A percentile compares a stretch with the other conserved stretches of the same genome.
phyloP scores from a whole-genome alignment of 1,284 basidiomycete genomes.

The Pseudozyma tsukubaensis region DNA sequence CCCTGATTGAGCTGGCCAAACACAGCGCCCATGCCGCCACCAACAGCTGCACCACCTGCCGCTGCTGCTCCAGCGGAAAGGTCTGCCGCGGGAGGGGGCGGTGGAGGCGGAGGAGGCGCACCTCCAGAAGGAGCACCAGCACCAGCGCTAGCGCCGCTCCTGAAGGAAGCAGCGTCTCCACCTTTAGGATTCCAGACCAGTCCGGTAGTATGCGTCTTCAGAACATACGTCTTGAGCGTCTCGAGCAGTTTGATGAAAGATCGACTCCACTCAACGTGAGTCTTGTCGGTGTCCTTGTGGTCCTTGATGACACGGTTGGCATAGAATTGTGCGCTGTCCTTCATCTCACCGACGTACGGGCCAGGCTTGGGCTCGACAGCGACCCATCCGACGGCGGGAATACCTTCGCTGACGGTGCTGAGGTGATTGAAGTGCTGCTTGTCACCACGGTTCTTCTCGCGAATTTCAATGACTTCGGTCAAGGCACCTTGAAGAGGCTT shows the following conservation, averaged over 20 bases:
- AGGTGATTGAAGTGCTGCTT: constrained; percentile 86
- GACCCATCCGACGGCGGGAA: constrained; percentile 91
- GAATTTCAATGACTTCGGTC: constrained; percentile 79
- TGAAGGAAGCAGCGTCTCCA: constrained; percentile 44
- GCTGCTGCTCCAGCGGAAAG: constrained; percentile 67
- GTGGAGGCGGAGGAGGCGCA: constrained; percentile 72
- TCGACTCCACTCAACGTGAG: constrained; percentile 88
- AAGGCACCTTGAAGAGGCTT: constrained; percentile 81
- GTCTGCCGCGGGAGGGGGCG: constrained; percentile 70
- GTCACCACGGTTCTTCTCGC: constrained; percentile 84
- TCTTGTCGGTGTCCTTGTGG: constrained; percentile 84
- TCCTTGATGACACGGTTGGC: constrained; percentile 91
- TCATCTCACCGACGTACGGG: constrained; percentile 84
- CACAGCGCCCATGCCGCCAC: constrained; percentile 81
- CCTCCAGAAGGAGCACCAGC: constrained; percentile 72
- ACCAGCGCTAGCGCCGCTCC: constrained; percentile 54
- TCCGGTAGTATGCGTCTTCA: constrained; percentile 88
- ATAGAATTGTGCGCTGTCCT: constrained; percentile 90
- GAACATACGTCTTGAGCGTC: constrained; percentile 83
- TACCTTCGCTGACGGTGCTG: constrained; percentile 83
- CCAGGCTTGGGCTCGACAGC: constrained; percentile 83
- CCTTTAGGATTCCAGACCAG: constrained; percentile 84
- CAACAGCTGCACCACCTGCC: constrained; percentile 69
- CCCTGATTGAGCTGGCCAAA: constrained; percentile 93
- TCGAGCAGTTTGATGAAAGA: constrained; percentile 80